Conservation (phyloP, 768 basidiomycete species). For the Amanita rimosa region DNA sequence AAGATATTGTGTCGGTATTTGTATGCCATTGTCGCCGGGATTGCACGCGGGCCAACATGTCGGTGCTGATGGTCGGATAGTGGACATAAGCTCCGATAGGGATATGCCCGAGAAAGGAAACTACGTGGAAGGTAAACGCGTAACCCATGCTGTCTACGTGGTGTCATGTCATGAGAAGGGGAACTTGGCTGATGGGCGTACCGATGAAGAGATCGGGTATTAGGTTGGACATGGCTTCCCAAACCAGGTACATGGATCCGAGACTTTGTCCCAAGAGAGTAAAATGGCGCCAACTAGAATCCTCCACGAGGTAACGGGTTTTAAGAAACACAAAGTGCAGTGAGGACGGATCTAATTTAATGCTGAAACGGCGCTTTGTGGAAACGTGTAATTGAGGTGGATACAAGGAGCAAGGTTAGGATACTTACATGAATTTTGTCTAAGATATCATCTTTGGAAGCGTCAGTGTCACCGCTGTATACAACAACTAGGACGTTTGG, state of each 20-base stretch:
- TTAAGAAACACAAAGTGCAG: slow-evolving; percentile 78
- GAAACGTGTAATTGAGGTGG: not conserved
- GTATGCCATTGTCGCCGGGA: slow-evolving; percentile 49
- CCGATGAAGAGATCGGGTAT: slow-evolving; percentile 91
- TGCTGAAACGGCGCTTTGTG: slow-evolving; percentile 68
- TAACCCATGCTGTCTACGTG: slow-evolving; percentile 92
- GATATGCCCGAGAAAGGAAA: slow-evolving; percentile 48
- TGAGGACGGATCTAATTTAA: slow-evolving; percentile 47
- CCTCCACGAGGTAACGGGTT: slow-evolving; percentile 65
- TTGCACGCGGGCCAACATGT: slow-evolving; percentile 81
- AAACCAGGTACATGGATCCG: slow-evolving; percentile 75
- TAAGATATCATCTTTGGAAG: slow-evolving; percentile 72
- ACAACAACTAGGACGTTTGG: slow-evolving; percentile 62
- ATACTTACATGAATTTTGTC: slow-evolving; percentile 63
- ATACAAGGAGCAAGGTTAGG: not conserved
- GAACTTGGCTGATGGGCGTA: slow-evolving; percentile 15
- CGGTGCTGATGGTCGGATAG: slow-evolving; percentile 91
- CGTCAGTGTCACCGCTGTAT: slow-evolving; percentile 82
- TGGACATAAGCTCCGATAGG: slow-evolving; percentile 89
- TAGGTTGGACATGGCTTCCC: slow-evolving; percentile 69
- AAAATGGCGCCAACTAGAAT: slow-evolving; percentile 77
- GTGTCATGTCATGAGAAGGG: not conserved
- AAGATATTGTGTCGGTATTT: slow-evolving; percentile 46
- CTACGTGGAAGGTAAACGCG: slow-evolving; percentile 83
- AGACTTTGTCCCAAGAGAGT: slow-evolving; percentile 88